A percentile compares a stretch with the other conserved stretches of the same genome.
Evolutionary conservation across 2,329 filamentous ascomycete genomes (phyloP).

Genomic region (Fusarium pseudoanthophilum): DNA sequence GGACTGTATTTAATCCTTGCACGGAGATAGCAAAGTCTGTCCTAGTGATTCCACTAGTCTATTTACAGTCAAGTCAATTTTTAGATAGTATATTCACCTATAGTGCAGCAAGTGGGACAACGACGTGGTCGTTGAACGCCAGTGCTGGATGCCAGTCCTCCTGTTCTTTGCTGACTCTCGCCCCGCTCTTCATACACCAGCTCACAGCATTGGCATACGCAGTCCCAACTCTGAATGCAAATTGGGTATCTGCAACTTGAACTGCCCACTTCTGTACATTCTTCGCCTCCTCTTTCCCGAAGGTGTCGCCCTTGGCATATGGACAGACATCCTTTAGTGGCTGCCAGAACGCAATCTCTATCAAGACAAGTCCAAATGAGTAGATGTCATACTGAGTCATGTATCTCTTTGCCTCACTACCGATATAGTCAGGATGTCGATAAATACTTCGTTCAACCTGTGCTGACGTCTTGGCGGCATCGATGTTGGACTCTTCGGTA

Average conservation of each 20-base stretch:
- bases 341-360: neutral
- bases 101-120: neutral
- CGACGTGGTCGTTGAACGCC: neutral
- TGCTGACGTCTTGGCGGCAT: neutral
- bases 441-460: neutral
- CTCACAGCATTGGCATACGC: neutral
- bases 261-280: neutral
- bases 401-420: neutral
- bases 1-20: too few species aligned
- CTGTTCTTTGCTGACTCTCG: accelerated
- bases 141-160: neutral
- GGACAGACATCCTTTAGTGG: neutral
- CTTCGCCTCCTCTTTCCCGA: neutral
- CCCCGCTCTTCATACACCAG: neutral
- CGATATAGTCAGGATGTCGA: neutral
- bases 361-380: neutral
- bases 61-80: too few species aligned
- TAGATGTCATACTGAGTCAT: neutral
- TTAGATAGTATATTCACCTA: too few species aligned
- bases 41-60: too few species aligned
- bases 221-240: neutral
- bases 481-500: neutral
- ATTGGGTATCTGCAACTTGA: neutral
- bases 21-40: too few species aligned
- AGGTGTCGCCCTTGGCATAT: accelerated